phyloP scores from a whole-genome alignment of 768 basidiomycete species.

The Calocybe indica region DNA sequence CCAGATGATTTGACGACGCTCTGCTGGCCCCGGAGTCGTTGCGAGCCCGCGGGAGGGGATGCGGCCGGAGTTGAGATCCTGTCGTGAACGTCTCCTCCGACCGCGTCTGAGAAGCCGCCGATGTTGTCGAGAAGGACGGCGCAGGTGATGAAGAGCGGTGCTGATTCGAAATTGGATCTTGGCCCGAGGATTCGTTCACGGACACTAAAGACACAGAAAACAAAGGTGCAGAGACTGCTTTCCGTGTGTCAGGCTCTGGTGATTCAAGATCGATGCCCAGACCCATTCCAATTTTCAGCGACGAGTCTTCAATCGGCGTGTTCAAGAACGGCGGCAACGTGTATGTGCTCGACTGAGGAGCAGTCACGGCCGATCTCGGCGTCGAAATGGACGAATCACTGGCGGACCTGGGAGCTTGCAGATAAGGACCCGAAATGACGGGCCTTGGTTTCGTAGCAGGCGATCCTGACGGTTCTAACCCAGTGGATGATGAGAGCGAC shows the following conservation, averaged over 20 bases:
- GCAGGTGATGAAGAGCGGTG: conserved; percentile 13
- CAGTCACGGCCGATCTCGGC: conserved; percentile 51
- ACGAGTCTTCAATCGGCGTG: conserved; percentile 54
- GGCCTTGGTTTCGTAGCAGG: conserved; percentile 19
- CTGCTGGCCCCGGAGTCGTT: conserved; percentile 23
- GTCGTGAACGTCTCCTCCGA: conserved; percentile 8
- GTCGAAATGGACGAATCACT: conserved; percentile 47
- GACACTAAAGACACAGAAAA: conserved; percentile 3
- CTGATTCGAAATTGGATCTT: conserved; percentile 32
- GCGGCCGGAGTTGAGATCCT: conserved; percentile 16
- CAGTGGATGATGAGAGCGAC: conserved; percentile 23
- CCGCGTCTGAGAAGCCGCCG: conserved; percentile 7
- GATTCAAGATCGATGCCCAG: too few species aligned
- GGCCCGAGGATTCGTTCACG: conserved; percentile 4
- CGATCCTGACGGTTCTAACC: conserved; percentile 11
- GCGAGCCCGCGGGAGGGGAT: conserved; percentile 13
- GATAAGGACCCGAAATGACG: conserved; percentile 23
- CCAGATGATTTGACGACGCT: conserved; percentile 41
- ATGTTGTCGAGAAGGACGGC: conserved; percentile 12
- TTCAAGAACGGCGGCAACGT: conserved; percentile 53
- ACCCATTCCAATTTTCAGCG: conserved; percentile 26
- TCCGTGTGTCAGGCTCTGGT: too few species aligned
- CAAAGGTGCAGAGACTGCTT: background rate
- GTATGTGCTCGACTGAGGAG: conserved; percentile 42
- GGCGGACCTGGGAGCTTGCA: conserved; percentile 27